Conservation (phyloP, 805 yeast genomes). For the Ogataea angusta region DNA sequence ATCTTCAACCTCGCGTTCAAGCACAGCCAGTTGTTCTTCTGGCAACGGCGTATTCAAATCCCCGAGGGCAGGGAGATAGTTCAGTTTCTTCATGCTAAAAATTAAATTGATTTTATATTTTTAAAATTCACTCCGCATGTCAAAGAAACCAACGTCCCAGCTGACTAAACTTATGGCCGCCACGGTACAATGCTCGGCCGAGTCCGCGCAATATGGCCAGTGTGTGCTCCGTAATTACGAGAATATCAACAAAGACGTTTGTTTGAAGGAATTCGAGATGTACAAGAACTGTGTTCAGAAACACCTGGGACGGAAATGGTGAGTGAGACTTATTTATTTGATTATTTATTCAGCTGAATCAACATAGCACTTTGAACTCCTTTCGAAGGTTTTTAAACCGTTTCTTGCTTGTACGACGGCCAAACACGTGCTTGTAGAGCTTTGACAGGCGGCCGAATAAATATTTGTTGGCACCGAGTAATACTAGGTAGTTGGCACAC, state of each 20-base stretch:
- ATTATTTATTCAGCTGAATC: conserved; percentile 4
- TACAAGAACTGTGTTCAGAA: conserved; percentile 50
- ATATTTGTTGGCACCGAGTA: conserved; percentile 44
- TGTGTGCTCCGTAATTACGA: conserved; percentile 51
- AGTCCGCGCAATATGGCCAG: conserved; percentile 46
- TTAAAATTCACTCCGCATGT: conserved; percentile 4
- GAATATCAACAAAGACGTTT: conserved; percentile 49
- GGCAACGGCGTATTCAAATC: conserved; percentile 51
- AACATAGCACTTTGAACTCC: conserved; percentile 24
- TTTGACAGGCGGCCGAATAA: conserved; percentile 42
- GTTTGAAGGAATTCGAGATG: conserved; percentile 45
- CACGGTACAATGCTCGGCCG: conserved; percentile 27
- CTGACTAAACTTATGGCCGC: conserved; percentile 33
- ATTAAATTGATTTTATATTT: background rate
- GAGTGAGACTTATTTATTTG: conserved; percentile 1
- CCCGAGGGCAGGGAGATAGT: conserved; percentile 29
- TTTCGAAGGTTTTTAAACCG: conserved; percentile 36
- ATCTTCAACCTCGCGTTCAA: conserved; percentile 70
- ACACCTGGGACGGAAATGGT: conserved; percentile 33
- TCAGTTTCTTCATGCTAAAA: conserved; percentile 24
- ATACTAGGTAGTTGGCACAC: conserved; percentile 44
- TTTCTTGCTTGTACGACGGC: conserved; percentile 30
- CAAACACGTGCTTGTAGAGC: conserved; percentile 36
- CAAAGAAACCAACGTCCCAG: conserved; percentile 28
- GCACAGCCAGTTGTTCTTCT: conserved; percentile 68